Base-by-base conservation (phyloP, 768 basidiomycete species). In the Hygrophoropsis aurantiaca region DNA sequence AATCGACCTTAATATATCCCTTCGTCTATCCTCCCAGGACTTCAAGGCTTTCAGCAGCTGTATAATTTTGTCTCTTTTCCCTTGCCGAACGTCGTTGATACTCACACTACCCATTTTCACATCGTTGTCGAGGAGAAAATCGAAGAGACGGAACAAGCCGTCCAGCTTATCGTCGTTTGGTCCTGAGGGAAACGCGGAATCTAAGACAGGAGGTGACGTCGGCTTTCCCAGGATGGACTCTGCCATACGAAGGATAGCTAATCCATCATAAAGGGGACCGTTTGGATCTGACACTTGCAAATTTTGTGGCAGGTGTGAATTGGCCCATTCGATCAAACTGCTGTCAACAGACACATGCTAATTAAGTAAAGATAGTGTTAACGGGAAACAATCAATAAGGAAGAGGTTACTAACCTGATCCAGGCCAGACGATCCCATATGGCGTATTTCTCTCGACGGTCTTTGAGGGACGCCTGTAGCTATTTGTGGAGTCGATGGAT, bases 91-190 rank as follows among this genome's bases (percentile, higher is more conserved):
- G 66, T 98, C 95, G 61, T 95, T 95, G 68, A 97, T 94, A 57
- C 89, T 93, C 25, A 97, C 86, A 51, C 84, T 81, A 8, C 89
- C 94, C 74, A 95, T 90, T 69, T 87, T 87, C 47, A 94, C 84
- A 40, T 93, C 93, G 50, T 92, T 90, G 57, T 94, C 92, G 39
- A 97, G 77, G 46, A 97, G 68, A 67, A 91, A 94, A 67, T 97
- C 94, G 68, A 97, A 95, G 46, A 95, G 70, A 47, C 80, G 76
- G 72, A 95, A 94, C 23, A 95, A 72, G 13, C 93, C 91, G 21
- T 92, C 90, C 11, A 95, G 71, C 54, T 87, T 89, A 54, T 94
- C 87, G 59, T 93, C 87, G 51, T 74, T 73, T 11, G 77, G 67
- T 33, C 77, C 78, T 8, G 71, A 62, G 3, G 86, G 86, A 73